Conservation (phyloP, 1,284 basidiomycete genomes). For the Rhodotorula sp. region DNA sequence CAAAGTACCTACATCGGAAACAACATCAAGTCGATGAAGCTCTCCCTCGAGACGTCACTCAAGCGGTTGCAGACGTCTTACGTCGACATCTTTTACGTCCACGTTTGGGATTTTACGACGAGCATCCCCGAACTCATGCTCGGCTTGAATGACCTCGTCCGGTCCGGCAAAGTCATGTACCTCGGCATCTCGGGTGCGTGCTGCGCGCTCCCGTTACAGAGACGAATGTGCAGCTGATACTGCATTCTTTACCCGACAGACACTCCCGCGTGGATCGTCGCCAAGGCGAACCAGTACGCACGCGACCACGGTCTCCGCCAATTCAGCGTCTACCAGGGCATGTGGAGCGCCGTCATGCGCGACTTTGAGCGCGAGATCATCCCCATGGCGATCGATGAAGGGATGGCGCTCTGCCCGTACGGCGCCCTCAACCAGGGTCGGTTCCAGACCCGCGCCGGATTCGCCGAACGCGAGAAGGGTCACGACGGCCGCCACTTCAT, state of each 20-base stretch:
- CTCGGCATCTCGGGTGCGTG: constrained; percentile 46
- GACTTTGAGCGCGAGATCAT: constrained; percentile 64
- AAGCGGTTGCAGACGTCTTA: constrained; percentile 60
- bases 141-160: constrained; percentile 55
- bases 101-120: constrained; percentile 59
- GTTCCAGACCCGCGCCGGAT: constrained; percentile 48
- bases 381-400: constrained; percentile 57
- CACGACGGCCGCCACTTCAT: neutral
- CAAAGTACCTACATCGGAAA: constrained; percentile 55
- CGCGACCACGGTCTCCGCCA: constrained; percentile 55
- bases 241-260: constrained; percentile 42
- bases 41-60: constrained; percentile 55
- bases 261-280: constrained; percentile 60
- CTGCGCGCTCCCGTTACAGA: no score
- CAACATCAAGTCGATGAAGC: constrained; percentile 54
- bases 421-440: constrained; percentile 56
- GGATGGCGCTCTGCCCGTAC: constrained; percentile 56
- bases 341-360: constrained; percentile 54
- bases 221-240: no score
- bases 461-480: constrained; percentile 19
- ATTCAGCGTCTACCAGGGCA: constrained; percentile 61
- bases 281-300: constrained; percentile 59
- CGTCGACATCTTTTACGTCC: constrained; percentile 57
- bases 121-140: constrained; percentile 61
- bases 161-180: constrained; percentile 57